Base-by-base conservation (phyloP, 768 basidiomycete species). In the Russula ochroleuca region DNA sequence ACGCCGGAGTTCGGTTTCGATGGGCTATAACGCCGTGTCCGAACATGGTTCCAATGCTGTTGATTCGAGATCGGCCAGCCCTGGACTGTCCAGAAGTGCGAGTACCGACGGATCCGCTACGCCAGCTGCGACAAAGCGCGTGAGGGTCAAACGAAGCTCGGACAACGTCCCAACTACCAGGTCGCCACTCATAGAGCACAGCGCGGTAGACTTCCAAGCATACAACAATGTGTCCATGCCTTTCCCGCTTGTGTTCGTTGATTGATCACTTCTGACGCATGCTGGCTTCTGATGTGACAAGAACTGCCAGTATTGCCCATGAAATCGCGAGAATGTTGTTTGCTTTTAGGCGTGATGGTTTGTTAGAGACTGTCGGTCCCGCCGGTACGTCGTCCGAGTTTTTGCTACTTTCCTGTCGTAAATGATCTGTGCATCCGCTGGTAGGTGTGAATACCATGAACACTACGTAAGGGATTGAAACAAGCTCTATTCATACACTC, bases 341-440 rank as follows among this genome's bases (percentile, higher is more conserved):
- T 73, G 75, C 75, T 57, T 94, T 90, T 74, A 85, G 86, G 71
- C 79, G 87, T 41, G 86, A 90, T 68, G 93, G 92, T 1, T 86
- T 86, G 61, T 74, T 98, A 56, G 95, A 97, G 73, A 87, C 87
- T 19, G 86, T 95, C 64, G 95, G 95, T 38, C 93, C 93, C 14
- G 93, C 94, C 33, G 87, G 92, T 84, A 72, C 72, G 76, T 70
- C 14, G 41, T 47, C 54, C 6, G 54, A 25, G 37, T 11, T 43
- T 43, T 52, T 28, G 25, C 55, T 1, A 11, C 15, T 6, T 23
- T 11, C 8, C n/a, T 19, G 5, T 52, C 35, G 28, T 25, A 23
- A 53, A 60, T 49, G n/a, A 47, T 51, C 37, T 69, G 60, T 25
- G 54, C 9, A 51, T 19, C 21, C 45, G 38, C 10, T 17, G 38